phyloP scores from a whole-genome alignment of 2,329 filamentous ascomycete species.

The Fonsecaea pedrosoi region DNA sequence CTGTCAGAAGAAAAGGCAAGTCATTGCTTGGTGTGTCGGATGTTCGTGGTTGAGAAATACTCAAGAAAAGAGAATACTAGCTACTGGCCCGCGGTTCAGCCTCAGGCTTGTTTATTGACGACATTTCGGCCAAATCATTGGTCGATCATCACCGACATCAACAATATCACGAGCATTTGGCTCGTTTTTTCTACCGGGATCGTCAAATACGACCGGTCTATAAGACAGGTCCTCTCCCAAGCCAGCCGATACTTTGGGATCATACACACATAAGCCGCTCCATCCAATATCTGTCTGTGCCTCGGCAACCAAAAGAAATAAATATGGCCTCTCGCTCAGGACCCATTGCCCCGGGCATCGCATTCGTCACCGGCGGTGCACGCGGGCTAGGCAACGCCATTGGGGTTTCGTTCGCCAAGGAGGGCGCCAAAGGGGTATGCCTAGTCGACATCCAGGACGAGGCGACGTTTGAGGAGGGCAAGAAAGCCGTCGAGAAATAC shows the following conservation, averaged over 20 bases:
- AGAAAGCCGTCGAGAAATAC: slow-evolving; percentile 30
- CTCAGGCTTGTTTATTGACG: not conserved
- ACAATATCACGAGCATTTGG: not conserved
- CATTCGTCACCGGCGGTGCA: slow-evolving; percentile 49
- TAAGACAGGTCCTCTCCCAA: no score
- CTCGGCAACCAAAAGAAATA: not conserved
- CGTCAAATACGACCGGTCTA: no score
- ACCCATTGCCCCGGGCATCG: slow-evolving; percentile 33
- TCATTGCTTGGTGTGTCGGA: not conserved
- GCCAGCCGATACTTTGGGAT: not conserved
- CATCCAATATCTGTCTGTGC: no score
- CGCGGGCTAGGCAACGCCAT: slow-evolving; percentile 48
- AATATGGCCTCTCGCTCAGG: slow-evolving; percentile 28
- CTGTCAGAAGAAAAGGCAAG: not conserved
- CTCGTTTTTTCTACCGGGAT: no score
- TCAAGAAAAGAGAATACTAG: not conserved
- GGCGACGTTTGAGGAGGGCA: slow-evolving; percentile 26
- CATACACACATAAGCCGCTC: no score
- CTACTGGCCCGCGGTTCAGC: not conserved
- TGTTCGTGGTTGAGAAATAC: not conserved
- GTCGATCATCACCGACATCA: not conserved
- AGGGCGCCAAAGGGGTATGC: slow-evolving; percentile 50
- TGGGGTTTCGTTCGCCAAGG: slow-evolving; percentile 44
- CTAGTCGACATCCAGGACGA: slow-evolving; percentile 39
- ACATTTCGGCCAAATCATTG: not conserved